These are phyloP conservation scores for Aspergillus nidulans DNA, from an alignment of 495 filamentous ascomycete genomes.

Conservation along the genomic window DNA sequence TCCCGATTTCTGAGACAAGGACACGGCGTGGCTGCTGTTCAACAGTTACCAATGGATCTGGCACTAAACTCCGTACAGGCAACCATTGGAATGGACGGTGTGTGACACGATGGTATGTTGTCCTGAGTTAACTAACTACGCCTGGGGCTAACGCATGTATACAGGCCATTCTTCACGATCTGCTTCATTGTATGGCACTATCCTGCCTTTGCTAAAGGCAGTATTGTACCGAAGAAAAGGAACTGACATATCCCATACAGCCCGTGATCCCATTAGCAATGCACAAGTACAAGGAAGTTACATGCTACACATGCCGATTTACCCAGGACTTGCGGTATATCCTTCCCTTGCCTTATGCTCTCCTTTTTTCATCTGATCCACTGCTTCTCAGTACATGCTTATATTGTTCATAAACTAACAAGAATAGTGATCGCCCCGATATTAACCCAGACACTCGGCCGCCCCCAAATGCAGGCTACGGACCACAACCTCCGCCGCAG, in stretches of 20 bases:
- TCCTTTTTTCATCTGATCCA: not conserved
- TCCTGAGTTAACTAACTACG: not conserved
- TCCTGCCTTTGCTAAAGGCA: not conserved
- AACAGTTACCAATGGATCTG: not conserved
- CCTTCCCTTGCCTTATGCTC: not conserved
- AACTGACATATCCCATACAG: slow-evolving; percentile 20
- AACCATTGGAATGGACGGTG: slow-evolving; percentile 51
- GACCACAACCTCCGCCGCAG: slow-evolving; percentile 29
- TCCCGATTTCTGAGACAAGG: too few species aligned
- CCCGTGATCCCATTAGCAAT: slow-evolving; percentile 46
- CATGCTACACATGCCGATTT: slow-evolving; percentile 50
- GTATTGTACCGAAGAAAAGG: too few species aligned
- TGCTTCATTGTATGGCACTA: slow-evolving; percentile 47
- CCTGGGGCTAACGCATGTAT: slow-evolving; percentile 12
- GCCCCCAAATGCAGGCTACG: slow-evolving; percentile 26
- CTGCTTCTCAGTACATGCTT: too few species aligned
- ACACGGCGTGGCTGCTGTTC: too few species aligned
- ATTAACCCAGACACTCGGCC: slow-evolving; percentile 42
- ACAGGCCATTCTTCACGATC: slow-evolving; percentile 51
- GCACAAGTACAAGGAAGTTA: slow-evolving; percentile 53
- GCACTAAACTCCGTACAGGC: slow-evolving; percentile 30
- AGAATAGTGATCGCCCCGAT: slow-evolving; percentile 39
- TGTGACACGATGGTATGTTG: slow-evolving; percentile 47
- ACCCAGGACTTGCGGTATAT: slow-evolving; percentile 49
- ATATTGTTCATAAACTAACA: slow-evolving; percentile 12